Conservation (phyloP, 2,329 filamentous ascomycete genomes). For the Pseudogymnoascus sp. region DNA sequence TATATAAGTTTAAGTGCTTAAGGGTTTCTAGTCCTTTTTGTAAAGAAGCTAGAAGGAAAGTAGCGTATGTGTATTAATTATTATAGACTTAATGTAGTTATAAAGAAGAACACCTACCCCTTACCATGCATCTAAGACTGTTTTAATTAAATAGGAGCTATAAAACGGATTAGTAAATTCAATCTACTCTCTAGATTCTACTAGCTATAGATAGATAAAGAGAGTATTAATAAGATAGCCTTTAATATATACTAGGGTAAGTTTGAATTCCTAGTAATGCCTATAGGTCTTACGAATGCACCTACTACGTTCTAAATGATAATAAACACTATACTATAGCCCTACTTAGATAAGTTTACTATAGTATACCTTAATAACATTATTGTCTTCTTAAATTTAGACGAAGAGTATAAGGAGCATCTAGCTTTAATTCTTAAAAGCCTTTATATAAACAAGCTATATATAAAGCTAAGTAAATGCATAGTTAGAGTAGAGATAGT, state of each 20-base stretch:
- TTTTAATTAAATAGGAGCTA: background rate
- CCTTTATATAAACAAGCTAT: too few relatives aligned
- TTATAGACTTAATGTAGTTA: constrained; percentile 19
- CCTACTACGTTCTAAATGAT: constrained; percentile 22
- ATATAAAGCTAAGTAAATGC: too few relatives aligned
- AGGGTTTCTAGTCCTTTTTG: constrained; percentile 7
- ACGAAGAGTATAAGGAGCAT: too few relatives aligned
- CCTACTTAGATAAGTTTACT: too few relatives aligned
- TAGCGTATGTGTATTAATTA: constrained; percentile 22
- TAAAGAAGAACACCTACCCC: constrained; percentile 20
- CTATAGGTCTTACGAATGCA: constrained; percentile 19
- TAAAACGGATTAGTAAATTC: too few relatives aligned
- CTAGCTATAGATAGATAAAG: too few relatives aligned
- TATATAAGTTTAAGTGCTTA: too few relatives aligned
- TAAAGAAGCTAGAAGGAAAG: constrained; percentile 10
- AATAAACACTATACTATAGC: constrained; percentile 19
- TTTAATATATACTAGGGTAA: constrained; percentile 28
- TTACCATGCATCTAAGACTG: constrained; percentile 19
- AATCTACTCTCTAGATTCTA: too few relatives aligned
- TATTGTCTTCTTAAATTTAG: too few relatives aligned
- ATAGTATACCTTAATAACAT: too few relatives aligned
- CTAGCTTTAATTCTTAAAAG: too few relatives aligned
- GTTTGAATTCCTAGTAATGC: constrained; percentile 30
- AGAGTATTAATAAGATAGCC: constrained; percentile 20
- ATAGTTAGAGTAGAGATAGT: too few relatives aligned